Evolutionary conservation across 2,329 filamentous ascomycete genomes (phyloP).

Genomic region (Pseudocercospora eumusae): DNA sequence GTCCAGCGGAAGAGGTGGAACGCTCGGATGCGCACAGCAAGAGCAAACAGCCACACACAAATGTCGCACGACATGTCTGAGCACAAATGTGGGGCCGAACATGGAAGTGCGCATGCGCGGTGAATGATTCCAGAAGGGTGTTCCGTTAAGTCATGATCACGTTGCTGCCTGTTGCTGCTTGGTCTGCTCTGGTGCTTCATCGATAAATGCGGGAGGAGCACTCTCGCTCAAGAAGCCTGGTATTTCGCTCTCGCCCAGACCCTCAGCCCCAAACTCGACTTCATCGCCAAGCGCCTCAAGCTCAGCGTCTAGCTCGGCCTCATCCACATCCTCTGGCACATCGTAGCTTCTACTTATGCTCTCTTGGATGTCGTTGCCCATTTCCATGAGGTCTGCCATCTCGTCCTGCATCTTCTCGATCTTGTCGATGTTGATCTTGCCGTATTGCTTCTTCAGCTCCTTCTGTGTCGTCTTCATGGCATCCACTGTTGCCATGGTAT

Average conservation of each 20-base stretch:
- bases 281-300: conserved; percentile 92
- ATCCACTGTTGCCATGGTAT: conserved; percentile 97
- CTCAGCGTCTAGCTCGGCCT: conserved; percentile 94
- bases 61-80: conserved; percentile 10
- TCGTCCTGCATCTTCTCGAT: conserved; percentile 98
- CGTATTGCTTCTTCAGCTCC: conserved; percentile 88
- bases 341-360: conserved; percentile 89
- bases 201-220: conserved; percentile 79
- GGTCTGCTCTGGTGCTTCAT: conserved; percentile 68
- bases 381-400: conserved; percentile 97
- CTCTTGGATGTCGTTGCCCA: conserved; percentile 98
- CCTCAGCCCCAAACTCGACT: conserved; percentile 77
- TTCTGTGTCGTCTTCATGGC: conserved; percentile 97
- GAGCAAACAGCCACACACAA: conserved; percentile 8
- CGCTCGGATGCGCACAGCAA: not conserved
- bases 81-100: conserved; percentile 5
- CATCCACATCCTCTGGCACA: conserved; percentile 93
- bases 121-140: conserved; percentile 1
- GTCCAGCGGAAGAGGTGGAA: not conserved
- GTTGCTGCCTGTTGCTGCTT: conserved; percentile 39
- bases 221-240: conserved; percentile 83
- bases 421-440: conserved; percentile 95
- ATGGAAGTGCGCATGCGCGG: not conserved
- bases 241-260: conserved; percentile 57
- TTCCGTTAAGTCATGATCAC: conserved; percentile 22